Evolutionary conservation across 2,329 filamentous ascomycete genomes (phyloP).

Genomic region (Colletotrichum magnum): DNA sequence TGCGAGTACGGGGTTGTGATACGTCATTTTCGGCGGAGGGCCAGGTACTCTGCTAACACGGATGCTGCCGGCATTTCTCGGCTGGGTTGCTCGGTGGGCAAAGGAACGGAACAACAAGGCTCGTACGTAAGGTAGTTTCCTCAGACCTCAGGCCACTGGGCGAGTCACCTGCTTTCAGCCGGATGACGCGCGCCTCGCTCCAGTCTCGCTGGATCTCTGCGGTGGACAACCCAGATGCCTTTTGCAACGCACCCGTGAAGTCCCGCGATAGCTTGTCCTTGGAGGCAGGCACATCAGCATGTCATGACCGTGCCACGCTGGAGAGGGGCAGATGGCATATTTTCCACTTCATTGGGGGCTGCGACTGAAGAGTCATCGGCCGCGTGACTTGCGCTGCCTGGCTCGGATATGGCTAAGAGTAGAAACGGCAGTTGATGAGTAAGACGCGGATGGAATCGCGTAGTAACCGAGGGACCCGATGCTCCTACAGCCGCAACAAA

Average conservation of each 20-base stretch:
- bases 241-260: constrained; percentile 5
- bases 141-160: constrained; percentile 12
- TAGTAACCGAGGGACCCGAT: not conserved
- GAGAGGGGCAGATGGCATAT: not conserved
- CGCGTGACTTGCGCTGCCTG: constrained; percentile 6
- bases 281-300: not conserved
- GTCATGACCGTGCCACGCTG: not conserved
- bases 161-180: constrained; percentile 17
- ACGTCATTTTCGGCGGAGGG: constrained; percentile 24
- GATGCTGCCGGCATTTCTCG: constrained; percentile 35
- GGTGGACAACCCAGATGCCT: no score
- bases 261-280: constrained; percentile 9
- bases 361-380: not conserved
- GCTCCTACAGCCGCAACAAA: not conserved
- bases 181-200: constrained; percentile 11
- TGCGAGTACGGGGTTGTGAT: constrained; percentile 30
- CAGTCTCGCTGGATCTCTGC: not conserved
- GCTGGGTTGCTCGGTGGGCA: constrained; percentile 26
- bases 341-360: not conserved
- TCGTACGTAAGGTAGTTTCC: not conserved
- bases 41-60: constrained; percentile 38
- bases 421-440: not conserved
- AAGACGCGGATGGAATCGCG: not conserved
- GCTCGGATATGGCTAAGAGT: not conserved
- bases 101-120: not conserved